Conservation (phyloP, 768 basidiomycete species). For the Cubamyces lactineus region DNA sequence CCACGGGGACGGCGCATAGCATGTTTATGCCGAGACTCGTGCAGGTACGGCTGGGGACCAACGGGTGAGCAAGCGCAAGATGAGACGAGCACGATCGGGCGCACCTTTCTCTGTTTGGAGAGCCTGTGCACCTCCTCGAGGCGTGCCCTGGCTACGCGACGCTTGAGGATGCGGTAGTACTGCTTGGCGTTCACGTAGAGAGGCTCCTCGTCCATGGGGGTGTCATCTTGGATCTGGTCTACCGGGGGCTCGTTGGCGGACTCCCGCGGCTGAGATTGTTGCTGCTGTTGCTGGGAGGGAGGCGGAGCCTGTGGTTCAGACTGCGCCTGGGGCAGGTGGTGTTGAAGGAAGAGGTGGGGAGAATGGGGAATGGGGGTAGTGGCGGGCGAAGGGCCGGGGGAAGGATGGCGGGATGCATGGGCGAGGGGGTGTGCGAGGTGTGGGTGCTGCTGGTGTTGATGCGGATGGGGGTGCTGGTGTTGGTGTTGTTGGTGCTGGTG, state of each 20-base stretch:
- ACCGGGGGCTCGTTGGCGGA: slow-evolving; percentile 27
- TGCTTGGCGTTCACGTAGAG: slow-evolving; percentile 99
- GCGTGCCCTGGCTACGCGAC: slow-evolving; percentile 86
- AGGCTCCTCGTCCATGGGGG: slow-evolving; percentile 87
- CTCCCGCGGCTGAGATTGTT: slow-evolving; percentile 24
- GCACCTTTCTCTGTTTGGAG: slow-evolving; percentile 90
- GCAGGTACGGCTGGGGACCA: slow-evolving; percentile 73
- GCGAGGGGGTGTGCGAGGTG: slow-evolving; percentile 27
- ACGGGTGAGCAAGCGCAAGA: slow-evolving; percentile 16
- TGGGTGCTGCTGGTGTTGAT: slow-evolving; percentile 24
- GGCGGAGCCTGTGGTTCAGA: neutral
- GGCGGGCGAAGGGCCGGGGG: slow-evolving; percentile 34
- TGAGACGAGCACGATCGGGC: slow-evolving; percentile 18
- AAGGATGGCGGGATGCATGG: slow-evolving; percentile 37
- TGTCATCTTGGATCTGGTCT: slow-evolving; percentile 42
- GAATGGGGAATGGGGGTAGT: slow-evolving; percentile 31
- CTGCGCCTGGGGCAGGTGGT: slow-evolving; percentile 26
- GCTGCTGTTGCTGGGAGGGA: slow-evolving; percentile 23
- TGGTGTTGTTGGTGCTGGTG: slow-evolving; percentile 34
- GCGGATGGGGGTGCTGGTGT: slow-evolving; percentile 30
- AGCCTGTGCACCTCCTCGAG: slow-evolving; percentile 94
- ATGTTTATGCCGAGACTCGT: slow-evolving; percentile 97
- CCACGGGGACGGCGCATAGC: slow-evolving; percentile 97
- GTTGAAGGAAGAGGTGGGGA: slow-evolving; percentile 38
- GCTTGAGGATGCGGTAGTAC: slow-evolving; percentile 97